phyloP scores from a whole-genome alignment of 805 yeast species.

The Monosporozyma aquatica region DNA sequence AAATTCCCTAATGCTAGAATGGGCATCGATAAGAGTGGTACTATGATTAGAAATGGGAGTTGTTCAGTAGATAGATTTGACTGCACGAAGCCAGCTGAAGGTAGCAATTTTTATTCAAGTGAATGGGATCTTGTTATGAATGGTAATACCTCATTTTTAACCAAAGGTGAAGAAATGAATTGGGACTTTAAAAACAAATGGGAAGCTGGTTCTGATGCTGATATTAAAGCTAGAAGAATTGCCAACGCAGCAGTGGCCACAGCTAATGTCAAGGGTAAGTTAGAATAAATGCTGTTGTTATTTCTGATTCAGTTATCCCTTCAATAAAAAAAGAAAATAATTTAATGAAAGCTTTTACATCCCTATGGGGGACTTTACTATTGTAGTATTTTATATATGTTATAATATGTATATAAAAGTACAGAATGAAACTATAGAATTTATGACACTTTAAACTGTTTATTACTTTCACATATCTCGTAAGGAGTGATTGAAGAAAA shows the following conservation, averaged over 20 bases:
- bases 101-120: conserved; percentile 18
- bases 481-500: background rate
- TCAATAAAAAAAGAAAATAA: too few relatives aligned
- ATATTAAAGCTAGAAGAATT: conserved; percentile 47
- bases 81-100: conserved; percentile 10
- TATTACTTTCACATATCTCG: too few relatives aligned
- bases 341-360: too few relatives aligned
- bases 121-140: conserved; percentile 58
- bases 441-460: too few relatives aligned
- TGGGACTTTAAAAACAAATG: conserved; percentile 75
- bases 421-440: too few relatives aligned
- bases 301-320: too few relatives aligned
- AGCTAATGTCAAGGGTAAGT: conserved; percentile 5
- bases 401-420: too few relatives aligned
- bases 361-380: too few relatives aligned
- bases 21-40: conserved; percentile 38
- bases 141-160: conserved; percentile 64
- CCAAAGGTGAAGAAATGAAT: conserved; percentile 86
- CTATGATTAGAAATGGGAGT: conserved; percentile 62
- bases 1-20: conserved; percentile 48
- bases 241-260: conserved; percentile 7
- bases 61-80: conserved; percentile 70
- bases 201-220: conserved; percentile 89
- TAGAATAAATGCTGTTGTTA: background rate
- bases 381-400: too few relatives aligned